A percentile compares a stretch with the other conserved stretches of the same genome.
Evolutionary conservation across 768 basidiomycete genomes (phyloP).

Genomic region (Floccularia luteovirens): DNA sequence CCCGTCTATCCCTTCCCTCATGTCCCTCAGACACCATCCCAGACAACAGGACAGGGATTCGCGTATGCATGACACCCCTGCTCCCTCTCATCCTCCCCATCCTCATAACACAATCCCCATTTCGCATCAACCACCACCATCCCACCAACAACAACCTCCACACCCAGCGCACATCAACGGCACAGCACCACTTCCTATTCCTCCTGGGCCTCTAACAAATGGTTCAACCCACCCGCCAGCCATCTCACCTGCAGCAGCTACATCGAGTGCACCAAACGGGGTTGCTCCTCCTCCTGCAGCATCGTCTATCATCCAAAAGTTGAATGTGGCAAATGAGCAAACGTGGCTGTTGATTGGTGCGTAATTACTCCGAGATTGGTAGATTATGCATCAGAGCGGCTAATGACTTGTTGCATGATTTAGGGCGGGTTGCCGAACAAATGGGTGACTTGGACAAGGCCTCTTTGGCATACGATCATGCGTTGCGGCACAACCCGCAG

Average conservation of each 20-base stretch:
- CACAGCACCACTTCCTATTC: conserved; percentile 30
- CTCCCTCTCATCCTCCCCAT: conserved; percentile 15
- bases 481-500: conserved; percentile 89
- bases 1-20: conserved; percentile 20
- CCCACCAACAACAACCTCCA: conserved; percentile 27
- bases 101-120: not conserved
- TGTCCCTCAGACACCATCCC: conserved; percentile 56
- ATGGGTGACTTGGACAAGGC: conserved; percentile 94
- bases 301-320: conserved; percentile 57
- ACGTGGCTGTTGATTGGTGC: conserved; percentile 92
- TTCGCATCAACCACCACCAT: conserved; percentile 17
- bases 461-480: conserved; percentile 88
- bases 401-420: no score
- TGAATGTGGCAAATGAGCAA: conserved; percentile 84
- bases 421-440: conserved; percentile 93
- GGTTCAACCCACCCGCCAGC: conserved; percentile 30
- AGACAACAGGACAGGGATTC: conserved; percentile 56
- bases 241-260: conserved; percentile 39
- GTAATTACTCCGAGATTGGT: no score
- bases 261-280: conserved; percentile 23
- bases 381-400: no score
- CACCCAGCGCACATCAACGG: conserved; percentile 51
- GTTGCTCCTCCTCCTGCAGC: conserved; percentile 20
- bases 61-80: conserved; percentile 53
- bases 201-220: conserved; percentile 35